Evolutionary conservation across 73 alveolate genomes (phyloP), one percentile per base, ranked within the genome.

Genomic region (Stentor coeruleus): DNA sequence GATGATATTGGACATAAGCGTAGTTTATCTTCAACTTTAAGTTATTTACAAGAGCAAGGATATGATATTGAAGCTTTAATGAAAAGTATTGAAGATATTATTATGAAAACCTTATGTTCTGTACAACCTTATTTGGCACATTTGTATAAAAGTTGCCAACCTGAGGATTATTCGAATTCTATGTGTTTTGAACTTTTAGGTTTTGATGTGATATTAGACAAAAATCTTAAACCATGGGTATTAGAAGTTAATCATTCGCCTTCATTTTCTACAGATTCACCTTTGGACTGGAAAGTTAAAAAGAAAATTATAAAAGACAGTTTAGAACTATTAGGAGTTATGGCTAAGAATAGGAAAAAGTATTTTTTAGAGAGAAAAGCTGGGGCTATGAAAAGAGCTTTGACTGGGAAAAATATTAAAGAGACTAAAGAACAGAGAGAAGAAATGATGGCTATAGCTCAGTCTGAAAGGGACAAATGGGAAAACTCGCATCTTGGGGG

Each of bases 181-280:
- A 59, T 84, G 82, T 91, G 96, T 58, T 91, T 91, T 85, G 85
- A 91, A 82, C 59, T 91, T 26, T 85, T 91, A 36, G 96, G 91
- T 38, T 89, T 91, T 81, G 96, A 91, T 84, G 81, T 91, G 3
- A 76, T 91, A 35, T 49, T 91, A 14, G 96, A 91, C 84, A 39
- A 59, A 11, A 81, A 90, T 6, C 35, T 83, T 30, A 91, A 88
- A 66, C 93, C 94, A 35, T 91, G 92, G 92, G 72, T 91, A 35
- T 36, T 91, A 1, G 94, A 91, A 85, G 96, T 91, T 1, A 91
- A 91, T 84, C 91, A 91, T 75, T 83, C 94, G 58, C 94, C 96
- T 33, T 88, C 94, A 39, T 91, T 91, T 77, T 79, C 90, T 0
- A 88, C 93, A 14, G 96, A 91, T 42, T 81, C 96, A 0, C 96